Percentiles rank a stretch among this genome's conserved stretches.
phyloP scores from a whole-genome alignment of 208 protist species.

The Naegleria fowleri region DNA sequence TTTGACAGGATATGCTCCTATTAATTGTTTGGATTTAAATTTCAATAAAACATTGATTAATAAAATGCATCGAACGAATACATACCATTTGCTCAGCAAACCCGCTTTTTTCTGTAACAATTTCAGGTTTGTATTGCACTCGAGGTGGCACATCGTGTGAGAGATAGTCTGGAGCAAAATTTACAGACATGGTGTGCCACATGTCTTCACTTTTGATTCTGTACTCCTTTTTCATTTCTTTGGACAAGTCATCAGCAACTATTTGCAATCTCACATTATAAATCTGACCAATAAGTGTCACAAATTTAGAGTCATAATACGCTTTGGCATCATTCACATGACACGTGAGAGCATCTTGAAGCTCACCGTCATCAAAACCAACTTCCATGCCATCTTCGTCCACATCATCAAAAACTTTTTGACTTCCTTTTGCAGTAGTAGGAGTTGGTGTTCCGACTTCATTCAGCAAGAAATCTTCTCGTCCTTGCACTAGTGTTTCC shows the following conservation, averaged over 20 bases:
- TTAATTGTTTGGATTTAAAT: too few relatives aligned
- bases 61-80: too few relatives aligned
- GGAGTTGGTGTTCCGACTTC: not conserved
- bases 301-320: not conserved
- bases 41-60: too few relatives aligned
- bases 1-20: not conserved
- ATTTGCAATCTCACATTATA: not conserved
- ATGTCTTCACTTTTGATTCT: not conserved
- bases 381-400: not conserved
- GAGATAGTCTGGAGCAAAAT: conserved; percentile 19
- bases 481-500: not conserved
- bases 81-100: conserved; percentile 16
- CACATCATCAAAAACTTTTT: not conserved
- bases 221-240: not conserved
- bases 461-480: not conserved
- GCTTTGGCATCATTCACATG: conserved; percentile 10
- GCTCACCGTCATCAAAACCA: not conserved
- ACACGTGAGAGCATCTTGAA: not conserved
- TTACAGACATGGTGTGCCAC: not conserved
- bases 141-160: not conserved
- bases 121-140: not conserved
- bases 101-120: not conserved
- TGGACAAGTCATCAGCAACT: not conserved
- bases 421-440: not conserved
- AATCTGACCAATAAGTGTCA: not conserved